Evolutionary conservation across 176 grass and related monocot species (phyloP), one percentile per base, ranked within the genome.

Genomic region (Leersia perrieri): DNA sequence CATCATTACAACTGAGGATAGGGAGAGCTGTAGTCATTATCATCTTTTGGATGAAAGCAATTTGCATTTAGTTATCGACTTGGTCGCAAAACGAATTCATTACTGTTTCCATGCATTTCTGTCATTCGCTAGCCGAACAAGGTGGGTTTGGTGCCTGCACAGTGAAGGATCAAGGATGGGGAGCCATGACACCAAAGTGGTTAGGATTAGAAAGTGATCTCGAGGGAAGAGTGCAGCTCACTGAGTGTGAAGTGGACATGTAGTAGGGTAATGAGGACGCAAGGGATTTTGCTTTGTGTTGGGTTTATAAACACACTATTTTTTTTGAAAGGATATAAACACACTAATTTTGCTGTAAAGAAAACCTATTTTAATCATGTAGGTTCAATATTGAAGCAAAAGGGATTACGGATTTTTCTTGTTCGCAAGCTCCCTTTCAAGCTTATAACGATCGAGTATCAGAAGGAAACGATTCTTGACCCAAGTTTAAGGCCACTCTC

Each of bases 11-110:
- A 69, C 71, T 72, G 28, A 41, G 36, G 29, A n/a, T n/a, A n/a
- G n/a, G 73, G 85, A 63, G 69, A 26, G 22, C 2, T 62, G 18
- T 67, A 63, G 82, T 29, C 7, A 76, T 36, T 71, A 40, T 20
- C 63, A 13, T 60, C 87, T 75, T 84, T 88, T 62, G 25, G 20
- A 39, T 53, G 76, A 84, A 69, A 80, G 70, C 69, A 40, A 63
- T 63, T 63, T 16, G 30, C 76, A 66, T 53, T 38, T 75, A 80
- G 9, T 39, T 39, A 33, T 74, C 25, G 5, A 62, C 63, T 69
- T 84, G 45, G 25, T 58, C 35, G 51, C 49, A 62, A 84, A 80
- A 51, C 39, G 2, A 84, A 49, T 75, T 63, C 69, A 80, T 51
- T 45, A n/a, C 8, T 8, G n/a, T 58, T 26, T 67, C 1, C 5